Evolutionary conservation across 1,139 yeast species (phyloP), one percentile per base, ranked within the genome.

Genomic region (Zygosaccharomyces pseudobailii): DNA sequence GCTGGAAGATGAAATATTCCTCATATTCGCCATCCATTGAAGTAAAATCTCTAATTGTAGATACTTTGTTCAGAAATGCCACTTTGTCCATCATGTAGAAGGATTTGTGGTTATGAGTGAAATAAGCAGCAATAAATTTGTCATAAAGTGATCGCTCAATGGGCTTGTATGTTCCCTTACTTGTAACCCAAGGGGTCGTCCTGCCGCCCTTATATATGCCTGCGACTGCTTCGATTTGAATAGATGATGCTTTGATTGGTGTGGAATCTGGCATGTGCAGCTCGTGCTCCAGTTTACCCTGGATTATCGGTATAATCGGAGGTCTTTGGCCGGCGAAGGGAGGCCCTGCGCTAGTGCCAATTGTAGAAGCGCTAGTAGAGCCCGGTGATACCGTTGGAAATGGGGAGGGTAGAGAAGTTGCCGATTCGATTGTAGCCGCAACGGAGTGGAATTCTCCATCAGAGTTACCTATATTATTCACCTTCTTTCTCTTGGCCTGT

Each of bases 61-160:
- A 58, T 6, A 73, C 69, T 22, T 61, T 59, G 3, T 61, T 60
- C 36, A 70, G 42, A 46, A 73, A 73, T 6, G 65, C 67, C 5
- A 64, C 54, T 46, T 72, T 72, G 49, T 71, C 69, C 28, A 73
- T 62, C 56, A 73, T 69, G 9, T 77, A 77, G 54, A 71, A 72
- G 4, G 72, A 64, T 40, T 74, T 59, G 47, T 72, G 75, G 48
- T 71, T 73, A 48, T 72, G 74, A 45, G 69, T 67, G 52, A 74
- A 70, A 51, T 67, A 74, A 2, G 75, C 74, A 32, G 73, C 69
- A 17, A 69, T 63, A 43, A 68, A 70, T 35, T 62, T 57, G 53
- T 55, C 60, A 53, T 65, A 51, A 40, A 58, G 38, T 35, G 56
- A 50, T 42, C 66, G 53, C 34, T 62, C 60, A 44, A 62, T 48